phyloP scores from a whole-genome alignment of 2,329 filamentous ascomycete genomes.

The Fusarium abutilonis region DNA sequence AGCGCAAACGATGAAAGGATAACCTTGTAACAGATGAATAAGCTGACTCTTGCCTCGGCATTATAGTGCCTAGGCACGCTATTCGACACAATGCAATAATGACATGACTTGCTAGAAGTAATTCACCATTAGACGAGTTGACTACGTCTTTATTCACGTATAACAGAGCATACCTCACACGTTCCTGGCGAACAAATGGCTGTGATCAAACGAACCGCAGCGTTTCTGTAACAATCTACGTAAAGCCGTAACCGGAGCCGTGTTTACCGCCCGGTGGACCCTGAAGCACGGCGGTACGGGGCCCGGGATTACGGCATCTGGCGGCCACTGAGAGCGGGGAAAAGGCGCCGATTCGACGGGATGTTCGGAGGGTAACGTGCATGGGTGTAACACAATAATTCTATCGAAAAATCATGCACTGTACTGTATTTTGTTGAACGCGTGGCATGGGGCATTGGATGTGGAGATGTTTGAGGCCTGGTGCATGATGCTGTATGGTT shows the following conservation, averaged over 20 bases:
- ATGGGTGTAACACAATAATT: conserved; percentile 5
- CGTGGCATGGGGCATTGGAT: conserved; percentile 33
- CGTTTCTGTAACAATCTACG: conserved; percentile 1
- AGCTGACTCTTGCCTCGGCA: neutral
- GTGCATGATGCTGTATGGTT: conserved; percentile 9
- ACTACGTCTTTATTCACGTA: neutral
- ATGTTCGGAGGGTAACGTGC: conserved; percentile 7
- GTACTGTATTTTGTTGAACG: conserved; percentile 28
- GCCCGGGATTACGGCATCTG: conserved; percentile 12
- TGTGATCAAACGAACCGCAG: neutral
- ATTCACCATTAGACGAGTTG: conserved; percentile 4
- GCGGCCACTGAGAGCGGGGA: conserved; percentile 1
- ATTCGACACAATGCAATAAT: conserved; percentile 9
- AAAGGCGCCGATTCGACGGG: conserved; percentile 23
- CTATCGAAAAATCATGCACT: conserved; percentile 27
- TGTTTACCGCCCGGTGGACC: conserved; percentile 16
- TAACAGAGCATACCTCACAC: neutral
- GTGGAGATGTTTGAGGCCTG: conserved; percentile 21
- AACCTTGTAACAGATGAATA: conserved; percentile 7
- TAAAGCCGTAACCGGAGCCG: conserved; percentile 10
- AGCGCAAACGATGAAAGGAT: neutral
- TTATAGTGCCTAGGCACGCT: neutral
- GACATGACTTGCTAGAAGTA: conserved; percentile 4
- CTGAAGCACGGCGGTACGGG: conserved; percentile 33
- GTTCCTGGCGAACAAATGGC: neutral